Percentiles rank a stretch among this genome's conserved stretches.
Evolutionary conservation across 768 basidiomycete species (phyloP).

Genomic region (Brasilioporus rufonigricans): DNA sequence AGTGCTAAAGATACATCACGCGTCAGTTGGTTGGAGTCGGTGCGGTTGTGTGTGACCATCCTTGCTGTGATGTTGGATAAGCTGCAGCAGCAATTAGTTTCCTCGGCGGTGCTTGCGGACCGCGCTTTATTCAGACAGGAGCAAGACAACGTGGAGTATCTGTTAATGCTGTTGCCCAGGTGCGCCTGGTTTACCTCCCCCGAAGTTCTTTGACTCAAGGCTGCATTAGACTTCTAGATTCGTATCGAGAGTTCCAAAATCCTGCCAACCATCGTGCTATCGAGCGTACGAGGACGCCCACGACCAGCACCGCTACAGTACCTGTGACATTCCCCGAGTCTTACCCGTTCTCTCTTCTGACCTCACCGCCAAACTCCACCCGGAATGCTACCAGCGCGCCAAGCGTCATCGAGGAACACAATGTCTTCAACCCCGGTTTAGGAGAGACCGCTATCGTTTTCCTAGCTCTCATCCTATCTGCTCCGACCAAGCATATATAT

Average conservation of each 20-base stretch:
- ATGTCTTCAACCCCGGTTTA: conserved; percentile 67
- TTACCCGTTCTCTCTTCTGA: conserved; percentile 85
- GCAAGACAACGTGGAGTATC: conserved; percentile 87
- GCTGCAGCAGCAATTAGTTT: conserved; percentile 75
- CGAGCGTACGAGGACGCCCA: conserved; percentile 59
- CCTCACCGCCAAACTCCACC: conserved; percentile 58
- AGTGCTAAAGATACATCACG: conserved; percentile 67
- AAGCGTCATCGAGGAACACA: conserved; percentile 44
- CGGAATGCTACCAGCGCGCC: conserved; percentile 41
- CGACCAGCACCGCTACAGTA: conserved; percentile 52
- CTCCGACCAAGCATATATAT: conserved; percentile 71
- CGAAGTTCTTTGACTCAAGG: conserved; percentile 1
- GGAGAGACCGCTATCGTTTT: conserved; percentile 88
- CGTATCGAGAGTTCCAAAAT: conserved; percentile 81
- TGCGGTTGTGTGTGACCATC: conserved; percentile 86
- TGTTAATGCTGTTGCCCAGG: conserved; percentile 83
- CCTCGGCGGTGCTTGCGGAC: conserved; percentile 60
- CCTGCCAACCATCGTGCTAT: conserved; percentile 65
- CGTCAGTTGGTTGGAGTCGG: conserved; percentile 85
- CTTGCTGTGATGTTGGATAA: conserved; percentile 89
- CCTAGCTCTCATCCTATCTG: conserved; percentile 76
- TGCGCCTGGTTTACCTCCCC: conserved; percentile 31
- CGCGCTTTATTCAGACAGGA: conserved; percentile 67
- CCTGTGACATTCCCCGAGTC: conserved; percentile 92
- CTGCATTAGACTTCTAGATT: conserved; percentile 67